Evolutionary conservation across 2,329 filamentous ascomycete species (phyloP), one percentile per base, ranked within the genome.

Genomic region (Cercospora berteroae): DNA sequence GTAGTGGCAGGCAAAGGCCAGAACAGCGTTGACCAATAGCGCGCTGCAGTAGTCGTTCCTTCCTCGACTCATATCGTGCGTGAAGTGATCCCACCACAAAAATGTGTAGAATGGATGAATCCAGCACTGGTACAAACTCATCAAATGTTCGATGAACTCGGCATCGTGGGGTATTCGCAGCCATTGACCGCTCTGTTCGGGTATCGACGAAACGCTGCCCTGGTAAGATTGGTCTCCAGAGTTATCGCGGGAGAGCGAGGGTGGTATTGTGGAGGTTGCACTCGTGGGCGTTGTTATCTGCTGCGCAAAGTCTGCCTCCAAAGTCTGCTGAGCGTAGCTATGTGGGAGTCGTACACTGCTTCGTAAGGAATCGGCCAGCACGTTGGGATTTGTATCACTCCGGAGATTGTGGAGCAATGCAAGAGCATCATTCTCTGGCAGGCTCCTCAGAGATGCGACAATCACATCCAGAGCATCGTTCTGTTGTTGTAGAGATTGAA

Each of bases 71-170:
- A 90, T 91, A 76, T 92, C 89, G 61, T 83, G 83, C 66, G 90
- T 80, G 72, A 92, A 92, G 73, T 89, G 86, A 72, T 91, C 88
- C 74, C 90, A 89, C 74, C 88, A 90, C 55, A 93, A 84, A 2
- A 90, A 87, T 3, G 89, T 87, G 78, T 91, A 92, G 12, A 89
- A 92, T 2, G 90, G 89, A 75, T 93, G 91, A 71, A 90, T 87
- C 86, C 90, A 92, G 42, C 70, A 73, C 44, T 77, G 75, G 62
- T 78, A 78, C 3, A 78, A 72, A 44, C 74, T 75, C 18, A 80
- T 69, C 10, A 80, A 68, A 60, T 79, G 77, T 33, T 78, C 74
- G 31, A 79, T 71, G 48, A 79, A 74, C 39, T 78, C 75, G 4
- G 74, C 71, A 60, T 79, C 77, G 31, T 77, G 74, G 1, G 76